Evolutionary conservation across 495 filamentous ascomycete genomes (phyloP), one percentile per base, ranked within the genome.

Genomic region (Talaromyces liani): DNA sequence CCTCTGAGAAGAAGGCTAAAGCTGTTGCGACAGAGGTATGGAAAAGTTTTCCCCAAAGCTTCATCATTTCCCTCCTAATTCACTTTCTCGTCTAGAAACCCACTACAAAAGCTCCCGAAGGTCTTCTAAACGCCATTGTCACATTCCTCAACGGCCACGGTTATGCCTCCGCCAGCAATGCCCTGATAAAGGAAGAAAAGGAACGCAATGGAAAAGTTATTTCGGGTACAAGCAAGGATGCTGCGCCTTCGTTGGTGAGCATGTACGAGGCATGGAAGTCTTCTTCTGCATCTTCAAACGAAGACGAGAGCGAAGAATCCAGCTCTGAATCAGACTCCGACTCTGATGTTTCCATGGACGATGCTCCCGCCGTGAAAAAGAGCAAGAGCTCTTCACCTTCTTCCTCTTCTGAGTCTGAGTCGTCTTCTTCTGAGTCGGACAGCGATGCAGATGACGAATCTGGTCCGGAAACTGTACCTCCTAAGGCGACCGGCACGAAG

Each of bases 91-190:
- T 61, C 6, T 39, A 59, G 36, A 9, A 45, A 49, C 10, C 34
- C 10, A n/a, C 33, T 29, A 64, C 61, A 51, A 47, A 62, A 61
- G 82, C 82, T 34, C 82, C 87, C 9, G 65, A 80, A 20, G 81
- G 86, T 68, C 73, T 92, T 16, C 69, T 91, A 64, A 81, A 84
- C 47, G 77, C 90, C n/a, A 80, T 92, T 65, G 82, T 84, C 33
- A 74, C 77, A 14, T 91, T 91, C 74, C 79, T 92, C 33, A 77
- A 81, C 65, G 83, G 87, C 47, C 82, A 87, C 70, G 84, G 85
- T 33, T 90, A 88, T 66, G 69, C 79, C 20, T 75, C 75, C 47
- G 82, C 89, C 29, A 83, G 81, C 63, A 72, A 78, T 63, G 77
- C 84, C 2, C 87, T 91, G 65, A 71, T 73, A 22, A 83, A 87